Base-by-base conservation (phyloP, 352 stramenopile species). In the Globisporangium alternatum region DNA sequence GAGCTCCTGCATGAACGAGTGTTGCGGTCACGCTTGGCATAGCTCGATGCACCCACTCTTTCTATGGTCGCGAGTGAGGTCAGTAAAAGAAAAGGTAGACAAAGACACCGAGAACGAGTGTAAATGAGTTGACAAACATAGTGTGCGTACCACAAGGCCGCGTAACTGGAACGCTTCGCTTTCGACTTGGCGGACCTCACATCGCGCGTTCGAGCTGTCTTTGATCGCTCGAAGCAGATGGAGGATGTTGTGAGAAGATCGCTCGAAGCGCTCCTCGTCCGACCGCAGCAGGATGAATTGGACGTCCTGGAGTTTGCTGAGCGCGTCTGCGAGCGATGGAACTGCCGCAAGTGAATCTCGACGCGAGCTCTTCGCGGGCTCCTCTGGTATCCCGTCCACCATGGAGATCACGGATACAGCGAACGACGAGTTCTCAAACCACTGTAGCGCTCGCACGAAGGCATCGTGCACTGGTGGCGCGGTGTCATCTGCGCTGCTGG, bases 271-370 rank as follows among this genome's bases (percentile, higher is more conserved):
- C 45, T 83, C 75, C 31, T 78, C 72, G 3, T 81, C 72, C 17
- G 71, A 69, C 2, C 77, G 65, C n/a, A 83, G 67, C 33, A 83
- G 28, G 15, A 83, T 49, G 30, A 83, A 76, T 64, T 86, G 47
- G n/a, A 78, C 55, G 7, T 48, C 45, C 6, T 39, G 48, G 15
- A 68, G 44, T n/a, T 61, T 45, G n/a, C 25, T 48, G 13, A 75
- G 45, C n/a, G 28, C 51, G 13, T 53, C 35, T 3, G 33, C 55
- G 22, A 68, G 56, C 28, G 35, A 41, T 22, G 22, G 12, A 51
- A 19, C n/a, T 63, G 15, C 33, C 33, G 33, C 33, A 12, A 39
- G 9, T 37, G n/a, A 10, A 31, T 53, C 39, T 55, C 15, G 30
- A 51, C 31, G 56, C 19, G 25, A 35, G 10, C n/a, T 19, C 10